Percentiles rank a stretch among this genome's conserved stretches.
phyloP scores from a whole-genome alignment of 805 yeast species.

The Cyberlindnera mississippiensis region DNA sequence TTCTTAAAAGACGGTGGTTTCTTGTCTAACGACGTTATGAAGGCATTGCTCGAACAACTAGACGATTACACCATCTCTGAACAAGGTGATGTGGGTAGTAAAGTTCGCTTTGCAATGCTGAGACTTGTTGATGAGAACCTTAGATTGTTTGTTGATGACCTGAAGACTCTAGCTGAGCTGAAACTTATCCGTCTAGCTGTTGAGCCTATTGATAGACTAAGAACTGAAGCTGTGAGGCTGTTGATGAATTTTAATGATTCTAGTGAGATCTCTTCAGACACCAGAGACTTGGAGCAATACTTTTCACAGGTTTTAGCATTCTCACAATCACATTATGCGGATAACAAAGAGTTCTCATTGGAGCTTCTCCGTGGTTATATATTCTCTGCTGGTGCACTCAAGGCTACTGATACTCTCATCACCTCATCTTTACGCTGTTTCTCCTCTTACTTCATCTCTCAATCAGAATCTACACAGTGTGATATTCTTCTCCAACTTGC shows the following conservation, averaged over 20 bases:
- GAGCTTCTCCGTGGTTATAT: constrained; percentile 55
- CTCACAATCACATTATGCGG: constrained; percentile 18
- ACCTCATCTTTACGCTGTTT: constrained; percentile 40
- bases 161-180: constrained; percentile 23
- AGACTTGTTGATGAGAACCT: constrained; percentile 33
- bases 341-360: constrained; percentile 14
- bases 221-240: constrained; percentile 40
- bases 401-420: constrained; percentile 44
- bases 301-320: constrained; percentile 26
- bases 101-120: constrained; percentile 54
- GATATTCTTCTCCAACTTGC: constrained; percentile 26
- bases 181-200: constrained; percentile 53
- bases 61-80: constrained; percentile 76
- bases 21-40: constrained; percentile 2
- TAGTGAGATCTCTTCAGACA: constrained; percentile 14
- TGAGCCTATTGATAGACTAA: constrained; percentile 57
- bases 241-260: constrained; percentile 29
- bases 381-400: constrained; percentile 53
- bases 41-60: constrained; percentile 36
- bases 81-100: constrained; percentile 91
- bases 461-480: constrained; percentile 9
- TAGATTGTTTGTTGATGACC: constrained; percentile 8
- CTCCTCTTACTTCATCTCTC: constrained; percentile 27
- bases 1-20: constrained; percentile 4
- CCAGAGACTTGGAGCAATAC: constrained; percentile 25